Base-by-base conservation (phyloP, 2,329 filamentous ascomycete species). In the Dryadomyces sulphureus region DNA sequence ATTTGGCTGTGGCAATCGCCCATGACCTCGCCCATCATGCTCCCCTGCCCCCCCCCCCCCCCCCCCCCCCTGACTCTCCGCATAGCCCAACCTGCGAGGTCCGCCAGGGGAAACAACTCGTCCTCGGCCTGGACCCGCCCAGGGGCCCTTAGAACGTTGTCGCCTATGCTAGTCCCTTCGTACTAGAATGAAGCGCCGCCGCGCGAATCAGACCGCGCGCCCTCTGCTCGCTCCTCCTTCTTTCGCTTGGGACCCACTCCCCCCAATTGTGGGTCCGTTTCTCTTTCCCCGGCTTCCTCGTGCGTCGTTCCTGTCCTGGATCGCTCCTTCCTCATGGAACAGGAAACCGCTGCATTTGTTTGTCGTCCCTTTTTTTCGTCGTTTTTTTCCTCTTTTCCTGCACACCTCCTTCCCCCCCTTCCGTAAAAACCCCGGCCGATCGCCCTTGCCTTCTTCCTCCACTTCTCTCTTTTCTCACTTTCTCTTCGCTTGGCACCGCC, bases 321-420 rank as follows among this genome's bases (percentile, higher is more conserved):
- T 42, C 40, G 40, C 40, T 42, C 40, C 40, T 43, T 43, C 41
- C 41, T 24, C 20, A 43, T 43, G 30, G n/a, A 14, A 36, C 41
- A 14, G 16, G 9, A 32, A 32, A 32, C 9, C 9, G 27, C 27
- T 32, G 9, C 27, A 14, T 32, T 32, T 32, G 27, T 14, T 32
- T 9, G 11, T 32, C 16, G 16, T 32, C 16, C 9, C 27, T 9
- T 32, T 32, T 32, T 9, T 14, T 32, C n/a, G 21, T 25, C 3
- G 17, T 16, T 8, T 24, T 38, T 45, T 39, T 38, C 16, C 20
- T 24, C n/a, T 17, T 17, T 20, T 22, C 17, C 32, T 24, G n/a
- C 3, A 14, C 16, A 32, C 16, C 11, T 32, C 16, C 4, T 32
- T 7, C 12, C 3, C 27, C 27, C 27, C 39, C 14, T 24, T 41